Evolutionary conservation across 495 filamentous ascomycete genomes (phyloP), one percentile per base, ranked within the genome.

Genomic region (Penicilliopsis zonata): DNA sequence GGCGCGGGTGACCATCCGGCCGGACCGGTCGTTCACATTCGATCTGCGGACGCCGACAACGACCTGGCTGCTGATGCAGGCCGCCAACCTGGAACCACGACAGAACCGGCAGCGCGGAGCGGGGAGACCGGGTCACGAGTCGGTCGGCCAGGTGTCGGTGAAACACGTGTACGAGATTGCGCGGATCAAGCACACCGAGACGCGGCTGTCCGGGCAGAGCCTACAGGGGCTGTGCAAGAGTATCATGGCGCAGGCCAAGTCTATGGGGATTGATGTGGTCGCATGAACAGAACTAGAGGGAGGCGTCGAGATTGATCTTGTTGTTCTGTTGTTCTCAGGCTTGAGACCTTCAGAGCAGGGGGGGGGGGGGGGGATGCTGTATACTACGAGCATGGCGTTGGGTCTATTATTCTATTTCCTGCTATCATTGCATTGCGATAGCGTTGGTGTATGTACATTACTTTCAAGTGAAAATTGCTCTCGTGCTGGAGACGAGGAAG

Each of bases 81-180:
- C 90, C 1, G 90, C 88, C 23, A 74, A 78, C 19, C 72, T 87
- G 16, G 48, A 69, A n/a, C 70, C 68, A 34, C 76, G 78, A 42
- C 88, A 88, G 56, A 74, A 76, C 36, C 82, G 80, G 40, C 55
- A 83, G 34, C 80, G 78, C 43, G 90, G 86, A 7, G 80, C 85
- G 2, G 76, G 72, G 59, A 74, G 73, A 18, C 78, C 82, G 9
- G 82, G 80, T n/a, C 73, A 79, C 36, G 84, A 90, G 46, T 72
- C 57, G 21, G 73, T 86, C 24, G 90, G 92, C 34, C 72, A 70
- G 9, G 69, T 96, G 24, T 86, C 80, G 37, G 63, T 99, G 47
- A 99, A 99, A 67, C 90, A 99, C 60, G 61, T 99, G 29, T 95
- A 88, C 51, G 88, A 96, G 67, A 99, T 99, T 55, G 90, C 90